Conservation (phyloP, 108 stramenopile genomes). For the Nitzschia sp. region DNA sequence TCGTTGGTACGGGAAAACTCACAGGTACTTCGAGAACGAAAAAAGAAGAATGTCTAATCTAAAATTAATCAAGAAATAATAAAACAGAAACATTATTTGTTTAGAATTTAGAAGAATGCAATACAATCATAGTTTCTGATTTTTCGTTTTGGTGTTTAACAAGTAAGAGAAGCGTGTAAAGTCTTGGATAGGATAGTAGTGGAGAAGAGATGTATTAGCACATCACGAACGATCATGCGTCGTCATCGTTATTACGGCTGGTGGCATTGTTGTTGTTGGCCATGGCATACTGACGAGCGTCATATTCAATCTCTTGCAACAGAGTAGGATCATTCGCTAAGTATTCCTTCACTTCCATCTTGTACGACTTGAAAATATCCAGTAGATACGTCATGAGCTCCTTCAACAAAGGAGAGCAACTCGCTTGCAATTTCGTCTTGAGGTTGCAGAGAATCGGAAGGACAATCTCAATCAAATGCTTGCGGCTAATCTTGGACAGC, state of each 20-base stretch:
- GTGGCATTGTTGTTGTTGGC: background rate
- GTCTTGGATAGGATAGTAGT: no score
- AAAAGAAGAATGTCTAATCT: background rate
- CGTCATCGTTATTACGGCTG: background rate
- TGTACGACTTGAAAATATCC: slow-evolving; percentile 74
- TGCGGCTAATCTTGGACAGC: slow-evolving; percentile 85
- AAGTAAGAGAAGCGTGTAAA: no score
- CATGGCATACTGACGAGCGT: slow-evolving; percentile 43
- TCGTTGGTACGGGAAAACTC: slow-evolving; percentile 30
- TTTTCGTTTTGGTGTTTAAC: no score
- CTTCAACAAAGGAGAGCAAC: slow-evolving; percentile 81
- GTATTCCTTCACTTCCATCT: slow-evolving; percentile 81
- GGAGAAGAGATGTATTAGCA: no score
- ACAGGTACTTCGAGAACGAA: background rate
- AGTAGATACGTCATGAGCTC: slow-evolving; percentile 83
- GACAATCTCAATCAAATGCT: slow-evolving; percentile 91
- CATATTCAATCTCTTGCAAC: slow-evolving; percentile 85
- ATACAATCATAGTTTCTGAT: background rate
- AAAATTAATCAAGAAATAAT: background rate
- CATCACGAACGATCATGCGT: background rate
- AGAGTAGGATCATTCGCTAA: slow-evolving; percentile 79
- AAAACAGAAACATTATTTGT: background rate
- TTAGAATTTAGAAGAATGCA: background rate
- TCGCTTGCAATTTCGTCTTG: slow-evolving; percentile 79
- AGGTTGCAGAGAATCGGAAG: slow-evolving; percentile 90